Percentiles rank a stretch among this genome's conserved stretches.
Conservation (phyloP, 2,329 filamentous ascomycete genomes). For the Lachnellula occidentalis region DNA sequence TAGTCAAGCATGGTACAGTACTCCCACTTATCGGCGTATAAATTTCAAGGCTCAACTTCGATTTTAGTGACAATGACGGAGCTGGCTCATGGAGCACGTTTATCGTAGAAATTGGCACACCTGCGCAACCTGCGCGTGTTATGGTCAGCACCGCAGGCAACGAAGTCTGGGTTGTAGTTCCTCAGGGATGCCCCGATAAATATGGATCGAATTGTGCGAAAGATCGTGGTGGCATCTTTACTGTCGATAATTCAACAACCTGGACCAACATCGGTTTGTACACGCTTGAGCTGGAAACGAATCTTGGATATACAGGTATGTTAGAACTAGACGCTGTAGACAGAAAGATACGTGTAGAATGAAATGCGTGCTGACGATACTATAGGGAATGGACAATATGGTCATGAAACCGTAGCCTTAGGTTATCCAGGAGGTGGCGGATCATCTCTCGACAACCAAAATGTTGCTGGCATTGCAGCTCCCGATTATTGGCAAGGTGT, state of each 20-base stretch:
- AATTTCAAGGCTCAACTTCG: too few relatives aligned
- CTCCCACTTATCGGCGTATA: too few relatives aligned
- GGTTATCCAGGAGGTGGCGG: constrained; percentile 20
- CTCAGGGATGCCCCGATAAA: not conserved
- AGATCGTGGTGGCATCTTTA: not conserved
- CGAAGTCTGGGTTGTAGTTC: not conserved
- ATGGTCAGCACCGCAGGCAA: not conserved
- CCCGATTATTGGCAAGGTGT: constrained; percentile 29
- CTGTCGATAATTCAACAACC: not conserved
- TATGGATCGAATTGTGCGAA: not conserved
- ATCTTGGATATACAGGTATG: not conserved
- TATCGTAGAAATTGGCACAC: too few relatives aligned
- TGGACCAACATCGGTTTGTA: not conserved
- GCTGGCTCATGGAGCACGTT: too few relatives aligned
- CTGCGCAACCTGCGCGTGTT: not conserved
- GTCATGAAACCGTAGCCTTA: constrained; percentile 15
- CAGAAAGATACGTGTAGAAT: not conserved
- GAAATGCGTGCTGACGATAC: not conserved
- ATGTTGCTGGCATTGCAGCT: constrained; percentile 10
- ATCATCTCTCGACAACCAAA: constrained; percentile 14
- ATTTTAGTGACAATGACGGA: too few relatives aligned
- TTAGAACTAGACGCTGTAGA: not conserved
- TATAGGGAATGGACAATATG: constrained; percentile 14
- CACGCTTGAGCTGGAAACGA: not conserved
- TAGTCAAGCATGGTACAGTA: too few relatives aligned